Conservation (phyloP, 768 basidiomycete species). For the Russula ochroleuca region DNA sequence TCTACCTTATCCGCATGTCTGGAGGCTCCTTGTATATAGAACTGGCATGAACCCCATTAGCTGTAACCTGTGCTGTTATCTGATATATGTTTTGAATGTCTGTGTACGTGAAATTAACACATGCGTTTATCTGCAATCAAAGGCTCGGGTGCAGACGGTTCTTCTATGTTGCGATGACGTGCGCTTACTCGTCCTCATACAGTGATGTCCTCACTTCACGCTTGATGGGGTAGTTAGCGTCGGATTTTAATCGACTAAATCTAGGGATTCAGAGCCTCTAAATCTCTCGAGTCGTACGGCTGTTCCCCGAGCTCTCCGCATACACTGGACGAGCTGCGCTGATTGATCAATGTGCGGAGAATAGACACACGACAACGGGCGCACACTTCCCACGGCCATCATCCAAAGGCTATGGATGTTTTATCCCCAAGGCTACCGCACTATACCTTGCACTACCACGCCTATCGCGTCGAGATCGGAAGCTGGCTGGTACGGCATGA, state of each 20-base stretch:
- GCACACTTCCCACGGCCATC: constrained; percentile 15
- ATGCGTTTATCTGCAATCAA: neutral
- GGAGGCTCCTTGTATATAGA: neutral
- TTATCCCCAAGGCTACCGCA: constrained; percentile 1
- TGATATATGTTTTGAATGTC: neutral
- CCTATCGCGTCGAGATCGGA: neutral
- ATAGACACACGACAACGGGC: neutral
- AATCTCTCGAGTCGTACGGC: neutral
- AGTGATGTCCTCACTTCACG: no score
- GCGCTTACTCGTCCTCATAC: no score
- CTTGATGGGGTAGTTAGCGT: no score
- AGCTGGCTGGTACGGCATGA: neutral
- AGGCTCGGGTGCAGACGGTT: no score
- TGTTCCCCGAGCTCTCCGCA: neutral
- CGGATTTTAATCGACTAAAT: no score
- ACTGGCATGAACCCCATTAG: neutral
- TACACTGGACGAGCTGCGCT: neutral
- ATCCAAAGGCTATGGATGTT: neutral
- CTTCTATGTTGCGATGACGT: no score
- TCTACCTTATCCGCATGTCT: neutral
- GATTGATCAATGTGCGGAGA: neutral
- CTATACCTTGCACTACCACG: neutral
- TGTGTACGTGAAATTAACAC: neutral
- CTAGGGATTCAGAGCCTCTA: neutral
- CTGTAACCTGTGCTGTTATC: neutral